Evolutionary conservation across 2,329 filamentous ascomycete species (phyloP).

Genomic region (Aspergillus neoniger): DNA sequence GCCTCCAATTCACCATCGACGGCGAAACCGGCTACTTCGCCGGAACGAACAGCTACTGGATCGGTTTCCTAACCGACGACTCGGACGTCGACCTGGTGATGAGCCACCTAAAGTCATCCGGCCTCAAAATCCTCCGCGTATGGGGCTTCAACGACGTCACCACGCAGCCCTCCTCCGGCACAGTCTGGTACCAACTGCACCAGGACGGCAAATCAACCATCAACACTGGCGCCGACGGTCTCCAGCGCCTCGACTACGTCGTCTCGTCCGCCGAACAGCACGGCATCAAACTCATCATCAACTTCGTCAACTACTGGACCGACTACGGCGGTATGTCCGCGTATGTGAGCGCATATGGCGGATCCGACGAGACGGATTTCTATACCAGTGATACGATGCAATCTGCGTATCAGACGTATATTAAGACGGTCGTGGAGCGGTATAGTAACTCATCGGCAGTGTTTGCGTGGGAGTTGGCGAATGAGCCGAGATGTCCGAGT

Average conservation of each 20-base stretch:
- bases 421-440: conserved; percentile 59
- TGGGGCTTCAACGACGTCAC: conserved; percentile 58
- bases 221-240: conserved; percentile 64
- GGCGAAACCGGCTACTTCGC: conserved; percentile 47
- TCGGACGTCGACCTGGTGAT: conserved; percentile 50
- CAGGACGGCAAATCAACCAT: conserved; percentile 50
- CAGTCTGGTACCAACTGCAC: conserved; percentile 50
- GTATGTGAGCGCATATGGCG: conserved; percentile 59
- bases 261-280: conserved; percentile 61
- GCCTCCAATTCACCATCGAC: conserved; percentile 42
- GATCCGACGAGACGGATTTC: conserved; percentile 52
- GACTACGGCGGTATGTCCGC: conserved; percentile 67
- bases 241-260: conserved; percentile 66
- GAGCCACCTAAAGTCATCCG: conserved; percentile 37
- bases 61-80: conserved; percentile 52
- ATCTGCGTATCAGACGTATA: conserved; percentile 63
- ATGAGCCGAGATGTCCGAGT: conserved; percentile 65
- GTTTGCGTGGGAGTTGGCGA: conserved; percentile 69
- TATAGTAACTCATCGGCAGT: conserved; percentile 62
- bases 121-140: conserved; percentile 53
- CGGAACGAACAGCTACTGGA: conserved; percentile 57
- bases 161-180: conserved; percentile 41
- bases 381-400: conserved; percentile 59
- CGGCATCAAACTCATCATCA: conserved; percentile 63
- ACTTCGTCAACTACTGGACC: conserved; percentile 66